Percentiles rank a stretch among this genome's conserved stretches.
phyloP scores from a whole-genome alignment of 495 filamentous ascomycete species.

The Aspergillus incahuasiensis region DNA sequence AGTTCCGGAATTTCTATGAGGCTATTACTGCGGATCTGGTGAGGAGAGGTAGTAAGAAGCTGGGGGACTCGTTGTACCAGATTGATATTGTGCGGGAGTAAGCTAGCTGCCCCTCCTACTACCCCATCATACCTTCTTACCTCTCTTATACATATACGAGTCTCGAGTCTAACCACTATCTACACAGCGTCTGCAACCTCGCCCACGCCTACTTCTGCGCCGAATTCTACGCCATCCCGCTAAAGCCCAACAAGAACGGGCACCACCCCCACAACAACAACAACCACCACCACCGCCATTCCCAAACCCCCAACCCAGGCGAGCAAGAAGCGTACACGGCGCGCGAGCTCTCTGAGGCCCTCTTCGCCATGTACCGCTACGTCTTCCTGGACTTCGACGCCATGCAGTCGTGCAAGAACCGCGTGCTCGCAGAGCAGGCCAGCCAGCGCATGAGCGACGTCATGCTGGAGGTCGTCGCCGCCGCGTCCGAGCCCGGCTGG shows the following conservation, averaged over 20 bases:
- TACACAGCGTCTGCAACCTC: slow-evolving; percentile 59
- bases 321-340: slow-evolving; percentile 48
- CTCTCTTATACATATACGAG: too few species aligned
- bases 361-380: slow-evolving; percentile 59
- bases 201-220: slow-evolving; percentile 68
- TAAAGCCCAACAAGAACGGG: slow-evolving; percentile 40
- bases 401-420: slow-evolving; percentile 47
- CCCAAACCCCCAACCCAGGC: too few species aligned
- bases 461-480: slow-evolving; percentile 49
- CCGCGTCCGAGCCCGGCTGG: background rate
- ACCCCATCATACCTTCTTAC: too few species aligned
- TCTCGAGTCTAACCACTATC: too few species aligned
- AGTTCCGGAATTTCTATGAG: slow-evolving; percentile 53
- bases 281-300: too few species aligned
- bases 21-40: slow-evolving; percentile 63
- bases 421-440: slow-evolving; percentile 48
- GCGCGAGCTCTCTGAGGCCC: slow-evolving; percentile 71
- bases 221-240: slow-evolving; percentile 64
- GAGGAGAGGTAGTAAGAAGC: slow-evolving; percentile 55
- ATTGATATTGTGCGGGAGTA: slow-evolving; percentile 72
- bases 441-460: slow-evolving; percentile 49
- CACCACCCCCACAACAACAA: slow-evolving; percentile 32
- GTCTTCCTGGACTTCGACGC: slow-evolving; percentile 53
- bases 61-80: slow-evolving; percentile 50
- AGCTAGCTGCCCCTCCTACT: too few species aligned